Evolutionary conservation across 2,329 filamentous ascomycete species (phyloP).

Genomic region (Talaromyces sp.): DNA sequence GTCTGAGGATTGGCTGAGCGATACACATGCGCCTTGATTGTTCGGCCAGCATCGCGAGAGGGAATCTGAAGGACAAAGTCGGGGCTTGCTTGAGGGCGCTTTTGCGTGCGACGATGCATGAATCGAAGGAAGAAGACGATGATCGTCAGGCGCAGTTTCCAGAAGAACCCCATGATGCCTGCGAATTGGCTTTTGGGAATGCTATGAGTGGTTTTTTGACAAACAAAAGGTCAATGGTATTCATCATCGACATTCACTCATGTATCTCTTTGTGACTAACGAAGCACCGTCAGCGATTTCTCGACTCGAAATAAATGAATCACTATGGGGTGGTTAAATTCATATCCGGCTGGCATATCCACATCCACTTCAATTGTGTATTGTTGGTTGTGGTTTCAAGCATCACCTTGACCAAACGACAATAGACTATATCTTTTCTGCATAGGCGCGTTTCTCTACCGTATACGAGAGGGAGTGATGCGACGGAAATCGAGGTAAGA

Average conservation of each 20-base stretch:
- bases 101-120: background rate
- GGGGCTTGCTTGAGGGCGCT: slow-evolving; percentile 19
- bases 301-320: background rate
- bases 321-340: background rate
- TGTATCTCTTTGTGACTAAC: too few species aligned
- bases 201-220: background rate
- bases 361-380: background rate
- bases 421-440: too few species aligned
- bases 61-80: slow-evolving; percentile 9
- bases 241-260: too few species aligned
- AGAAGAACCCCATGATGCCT: background rate
- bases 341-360: background rate
- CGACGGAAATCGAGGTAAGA: too few species aligned
- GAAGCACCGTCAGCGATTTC: too few species aligned
- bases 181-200: background rate
- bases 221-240: background rate
- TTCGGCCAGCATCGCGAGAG: slow-evolving; percentile 11
- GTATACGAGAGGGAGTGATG: too few species aligned
- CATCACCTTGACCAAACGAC: too few species aligned
- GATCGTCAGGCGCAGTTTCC: slow-evolving; percentile 7
- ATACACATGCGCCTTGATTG: slow-evolving; percentile 13
- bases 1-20: background rate
- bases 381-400: background rate
- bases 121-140: slow-evolving; percentile 10
- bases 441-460: background rate